A percentile compares a stretch with the other conserved stretches of the same genome.
These are phyloP conservation scores for Teratosphaeria epicoccoides DNA, from an alignment of 2,329 filamentous ascomycete genomes.

Conservation along the genomic window DNA sequence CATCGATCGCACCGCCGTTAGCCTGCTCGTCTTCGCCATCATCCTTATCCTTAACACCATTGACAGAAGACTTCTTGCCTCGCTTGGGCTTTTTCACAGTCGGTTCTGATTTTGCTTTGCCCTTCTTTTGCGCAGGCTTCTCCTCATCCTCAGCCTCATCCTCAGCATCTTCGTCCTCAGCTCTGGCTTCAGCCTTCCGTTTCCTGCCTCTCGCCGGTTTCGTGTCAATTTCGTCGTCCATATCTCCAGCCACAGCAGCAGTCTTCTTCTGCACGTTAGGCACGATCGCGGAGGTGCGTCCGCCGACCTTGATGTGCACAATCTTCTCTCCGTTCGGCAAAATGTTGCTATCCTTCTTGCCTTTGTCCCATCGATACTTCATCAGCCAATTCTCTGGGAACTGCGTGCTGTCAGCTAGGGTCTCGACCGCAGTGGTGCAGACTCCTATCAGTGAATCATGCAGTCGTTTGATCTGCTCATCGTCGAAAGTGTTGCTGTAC, in stretches of 20 bases:
- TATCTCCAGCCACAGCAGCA: slow-evolving; percentile 45
- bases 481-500: slow-evolving; percentile 71
- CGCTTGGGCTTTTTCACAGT: slow-evolving; percentile 3
- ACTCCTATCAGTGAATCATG: slow-evolving; percentile 67
- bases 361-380: slow-evolving; percentile 62
- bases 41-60: slow-evolving; percentile 5
- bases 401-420: slow-evolving; percentile 67
- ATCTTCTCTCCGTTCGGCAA: slow-evolving; percentile 80
- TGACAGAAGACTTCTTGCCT: slow-evolving; percentile 8
- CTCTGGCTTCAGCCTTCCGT: slow-evolving; percentile 20
- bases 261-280: slow-evolving; percentile 79
- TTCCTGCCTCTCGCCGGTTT: slow-evolving; percentile 25
- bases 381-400: slow-evolving; percentile 71
- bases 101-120: slow-evolving; percentile 4
- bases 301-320: slow-evolving; percentile 77
- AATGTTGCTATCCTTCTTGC: slow-evolving; percentile 58
- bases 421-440: slow-evolving; percentile 66
- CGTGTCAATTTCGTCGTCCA: slow-evolving; percentile 10
- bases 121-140: slow-evolving; percentile 13
- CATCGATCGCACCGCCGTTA: slow-evolving; percentile 4
- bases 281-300: slow-evolving; percentile 81
- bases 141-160: slow-evolving; percentile 6
- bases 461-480: slow-evolving; percentile 59
- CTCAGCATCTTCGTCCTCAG: slow-evolving; percentile 12
- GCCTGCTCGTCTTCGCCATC: slow-evolving; percentile 3